These are phyloP conservation scores for Lupinus albus DNA, from an alignment of 306 rosid genomes.

Conservation along the genomic window DNA sequence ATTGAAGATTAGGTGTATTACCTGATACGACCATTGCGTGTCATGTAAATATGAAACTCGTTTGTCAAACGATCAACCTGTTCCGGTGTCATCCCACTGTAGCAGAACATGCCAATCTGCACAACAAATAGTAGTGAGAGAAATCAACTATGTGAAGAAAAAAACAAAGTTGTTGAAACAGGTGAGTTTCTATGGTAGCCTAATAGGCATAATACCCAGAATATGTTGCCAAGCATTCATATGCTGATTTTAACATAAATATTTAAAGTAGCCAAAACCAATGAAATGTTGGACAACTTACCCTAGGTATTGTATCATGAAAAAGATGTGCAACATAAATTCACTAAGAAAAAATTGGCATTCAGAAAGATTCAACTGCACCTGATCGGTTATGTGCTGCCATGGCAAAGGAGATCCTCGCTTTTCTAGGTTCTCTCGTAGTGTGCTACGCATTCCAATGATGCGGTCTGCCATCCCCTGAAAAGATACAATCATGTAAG, in stretches of 20 bases:
- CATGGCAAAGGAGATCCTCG: constrained; percentile 73
- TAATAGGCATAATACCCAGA: too few species aligned
- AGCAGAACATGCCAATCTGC: constrained; percentile 97
- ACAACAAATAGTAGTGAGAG: constrained; percentile 14
- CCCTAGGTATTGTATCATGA: too few species aligned
- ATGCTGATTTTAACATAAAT: too few species aligned
- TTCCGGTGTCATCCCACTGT: constrained; percentile 87
- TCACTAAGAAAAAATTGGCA: not conserved
- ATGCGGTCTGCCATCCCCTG: constrained; percentile 97
- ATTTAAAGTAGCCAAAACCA: too few species aligned
- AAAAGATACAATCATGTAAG: constrained; percentile 21
- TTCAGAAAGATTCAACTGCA: constrained; percentile 35
- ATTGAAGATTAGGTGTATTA: constrained; percentile 26
- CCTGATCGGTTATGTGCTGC: constrained; percentile 94
- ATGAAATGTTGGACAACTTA: too few species aligned
- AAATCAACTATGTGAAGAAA: not conserved
- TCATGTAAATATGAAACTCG: constrained; percentile 86
- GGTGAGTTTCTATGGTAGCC: too few species aligned
- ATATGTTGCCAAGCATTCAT: too few species aligned
- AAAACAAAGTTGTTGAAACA: too few species aligned
- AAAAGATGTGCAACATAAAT: too few species aligned
- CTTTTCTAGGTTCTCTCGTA: constrained; percentile 75
- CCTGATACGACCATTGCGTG: constrained; percentile 96
- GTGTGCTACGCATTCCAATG: constrained; percentile 77
- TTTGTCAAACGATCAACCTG: constrained; percentile 87